Percentiles rank a stretch among this genome's conserved stretches.
These are phyloP conservation scores for Fraxinus quadrangulata DNA, from an alignment of 257 asterid species.

Conservation along the genomic window DNA sequence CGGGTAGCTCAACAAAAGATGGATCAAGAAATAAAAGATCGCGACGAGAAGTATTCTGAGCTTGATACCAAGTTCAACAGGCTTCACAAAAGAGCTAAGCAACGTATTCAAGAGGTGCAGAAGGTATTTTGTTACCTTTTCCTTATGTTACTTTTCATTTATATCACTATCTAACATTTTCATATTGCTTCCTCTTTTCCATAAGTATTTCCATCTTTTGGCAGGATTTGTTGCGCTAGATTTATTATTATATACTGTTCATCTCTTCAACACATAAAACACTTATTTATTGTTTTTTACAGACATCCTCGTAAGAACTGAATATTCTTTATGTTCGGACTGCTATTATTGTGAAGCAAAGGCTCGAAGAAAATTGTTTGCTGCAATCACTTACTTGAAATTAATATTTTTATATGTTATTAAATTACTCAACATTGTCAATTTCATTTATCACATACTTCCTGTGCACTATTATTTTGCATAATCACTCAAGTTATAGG, in stretches of 20 bases:
- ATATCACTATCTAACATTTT: neutral
- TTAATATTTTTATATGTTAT: neutral
- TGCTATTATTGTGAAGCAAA: neutral
- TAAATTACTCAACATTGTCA: neutral
- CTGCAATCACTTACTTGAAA: neutral
- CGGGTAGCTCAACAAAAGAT: neutral
- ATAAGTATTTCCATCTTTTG: neutral
- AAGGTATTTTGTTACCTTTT: conserved; percentile 53
- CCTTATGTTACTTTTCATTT: neutral
- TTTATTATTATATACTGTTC: conserved; percentile 49
- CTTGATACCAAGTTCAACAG: conserved; percentile 86
- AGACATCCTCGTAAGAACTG: neutral
- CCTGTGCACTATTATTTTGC: neutral
- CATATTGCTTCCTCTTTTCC: neutral
- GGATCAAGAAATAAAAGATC: conserved; percentile 76
- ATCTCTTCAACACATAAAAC: neutral
- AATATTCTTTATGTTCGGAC: conserved; percentile 2
- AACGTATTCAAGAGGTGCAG: conserved; percentile 97
- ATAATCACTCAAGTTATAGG: neutral
- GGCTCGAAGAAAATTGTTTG: neutral
- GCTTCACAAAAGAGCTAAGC: conserved; percentile 99
- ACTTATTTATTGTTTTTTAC: conserved; percentile 1
- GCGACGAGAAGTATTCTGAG: conserved; percentile 88
- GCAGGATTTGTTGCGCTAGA: conserved; percentile 10
- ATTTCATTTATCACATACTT: neutral